Percentiles rank a stretch among this genome's conserved stretches.
These are phyloP conservation scores for Ilyonectria sp. DNA, from an alignment of 2,329 filamentous ascomycete genomes.

Conservation along the genomic window DNA sequence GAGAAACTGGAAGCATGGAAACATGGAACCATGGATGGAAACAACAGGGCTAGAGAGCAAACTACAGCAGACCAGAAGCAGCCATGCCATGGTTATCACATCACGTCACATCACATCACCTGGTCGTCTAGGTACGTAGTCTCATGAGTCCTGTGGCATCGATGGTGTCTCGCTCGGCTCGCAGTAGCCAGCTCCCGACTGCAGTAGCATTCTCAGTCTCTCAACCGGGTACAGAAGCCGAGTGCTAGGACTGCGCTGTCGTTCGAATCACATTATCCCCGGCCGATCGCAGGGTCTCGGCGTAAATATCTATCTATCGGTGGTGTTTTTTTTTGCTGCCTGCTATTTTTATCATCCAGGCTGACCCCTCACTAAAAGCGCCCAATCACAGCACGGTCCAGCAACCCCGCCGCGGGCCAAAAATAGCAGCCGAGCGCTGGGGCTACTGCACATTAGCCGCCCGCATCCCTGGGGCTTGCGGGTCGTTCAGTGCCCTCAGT, in stretches of 20 bases:
- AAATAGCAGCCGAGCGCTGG: conserved; percentile 37
- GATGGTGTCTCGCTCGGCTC: neutral
- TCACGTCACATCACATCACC: neutral
- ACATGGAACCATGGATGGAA: neutral
- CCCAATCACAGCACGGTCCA: conserved; percentile 33
- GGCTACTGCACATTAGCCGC: no score
- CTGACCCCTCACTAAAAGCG: neutral
- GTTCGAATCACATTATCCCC: no score
- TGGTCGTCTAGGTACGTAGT: neutral
- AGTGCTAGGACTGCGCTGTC: no score
- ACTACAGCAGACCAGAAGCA: neutral
- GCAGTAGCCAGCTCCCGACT: neutral
- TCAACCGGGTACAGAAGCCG: no score
- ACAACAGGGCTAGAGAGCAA: neutral
- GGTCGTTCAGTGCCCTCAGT: neutral
- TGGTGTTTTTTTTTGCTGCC: no score
- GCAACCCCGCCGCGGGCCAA: conserved; percentile 25
- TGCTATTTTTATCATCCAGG: conserved; percentile 6
- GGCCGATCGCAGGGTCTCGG: no score
- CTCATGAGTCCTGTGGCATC: neutral
- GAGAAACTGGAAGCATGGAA: conserved; percentile 6
- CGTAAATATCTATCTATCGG: no score
- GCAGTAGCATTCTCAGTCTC: neutral
- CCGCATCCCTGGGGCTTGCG: neutral
- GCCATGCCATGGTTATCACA: conserved; percentile 12